These are phyloP conservation scores for Exophiala sideris DNA, from an alignment of 2,329 filamentous ascomycete species.

Conservation along the genomic window DNA sequence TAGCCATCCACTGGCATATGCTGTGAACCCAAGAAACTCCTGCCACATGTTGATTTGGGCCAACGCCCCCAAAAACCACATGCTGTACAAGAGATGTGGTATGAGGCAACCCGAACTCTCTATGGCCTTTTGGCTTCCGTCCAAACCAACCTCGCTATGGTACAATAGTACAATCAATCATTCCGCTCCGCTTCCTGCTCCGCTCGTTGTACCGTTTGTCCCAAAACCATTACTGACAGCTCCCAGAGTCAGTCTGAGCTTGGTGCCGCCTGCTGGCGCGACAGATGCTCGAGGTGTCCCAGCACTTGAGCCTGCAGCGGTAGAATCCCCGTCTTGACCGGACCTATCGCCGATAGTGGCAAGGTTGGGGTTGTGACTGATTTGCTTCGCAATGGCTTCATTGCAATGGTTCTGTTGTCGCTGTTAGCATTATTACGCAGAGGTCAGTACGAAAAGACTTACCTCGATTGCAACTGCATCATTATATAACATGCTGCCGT, in stretches of 20 bases:
- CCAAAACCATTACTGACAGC: constrained; percentile 37
- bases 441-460: constrained; percentile 22
- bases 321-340: constrained; percentile 49
- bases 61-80: too few species aligned
- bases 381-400: constrained; percentile 28
- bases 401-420: constrained; percentile 24
- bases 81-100: not conserved
- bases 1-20: too few species aligned
- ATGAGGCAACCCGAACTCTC: not conserved
- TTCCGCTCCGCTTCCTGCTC: constrained; percentile 35
- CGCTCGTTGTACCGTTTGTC: constrained; percentile 34
- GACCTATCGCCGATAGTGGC: constrained; percentile 49
- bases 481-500: constrained; percentile 83
- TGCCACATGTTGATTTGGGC: too few species aligned
- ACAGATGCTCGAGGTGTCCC: constrained; percentile 62
- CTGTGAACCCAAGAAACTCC: too few species aligned
- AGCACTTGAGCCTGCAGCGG: constrained; percentile 45
- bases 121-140: not conserved
- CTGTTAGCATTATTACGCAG: constrained; percentile 11
- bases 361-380: constrained; percentile 46
- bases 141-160: constrained; percentile 12
- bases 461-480: constrained; percentile 94
- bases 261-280: constrained; percentile 56
- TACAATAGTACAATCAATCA: constrained; percentile 24
- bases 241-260: constrained; percentile 65